A percentile compares a stretch with the other conserved stretches of the same genome.
These are phyloP conservation scores for Cyathus striatus DNA, from an alignment of 768 basidiomycete species.

Conservation along the genomic window DNA sequence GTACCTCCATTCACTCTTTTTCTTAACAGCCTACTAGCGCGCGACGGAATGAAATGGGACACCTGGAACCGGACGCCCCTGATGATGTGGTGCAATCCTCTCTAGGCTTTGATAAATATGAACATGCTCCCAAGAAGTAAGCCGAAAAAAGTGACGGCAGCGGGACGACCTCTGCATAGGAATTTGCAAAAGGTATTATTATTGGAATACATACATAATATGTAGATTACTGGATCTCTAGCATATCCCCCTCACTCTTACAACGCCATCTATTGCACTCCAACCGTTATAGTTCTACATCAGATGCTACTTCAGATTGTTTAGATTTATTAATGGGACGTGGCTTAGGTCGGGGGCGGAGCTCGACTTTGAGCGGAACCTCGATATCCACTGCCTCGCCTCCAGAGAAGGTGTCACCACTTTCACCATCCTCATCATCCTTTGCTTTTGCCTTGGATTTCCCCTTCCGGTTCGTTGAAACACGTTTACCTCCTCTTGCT, in stretches of 20 bases:
- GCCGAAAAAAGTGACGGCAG: too few relatives aligned
- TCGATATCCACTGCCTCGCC: slow-evolving; percentile 5
- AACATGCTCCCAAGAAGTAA: slow-evolving; percentile 41
- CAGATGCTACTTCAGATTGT: slow-evolving; percentile 7
- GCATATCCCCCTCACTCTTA: too few relatives aligned
- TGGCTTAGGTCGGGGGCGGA: slow-evolving; percentile 39
- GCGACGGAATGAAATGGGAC: slow-evolving; percentile 77
- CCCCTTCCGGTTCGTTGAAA: slow-evolving; percentile 5
- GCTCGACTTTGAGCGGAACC: slow-evolving; percentile 19
- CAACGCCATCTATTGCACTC: too few relatives aligned
- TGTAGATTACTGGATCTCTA: too few relatives aligned
- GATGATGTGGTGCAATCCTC: slow-evolving; percentile 78
- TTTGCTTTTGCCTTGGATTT: slow-evolving; percentile 4
- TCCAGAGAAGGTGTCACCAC: not conserved
- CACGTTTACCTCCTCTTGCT: slow-evolving; percentile 1
- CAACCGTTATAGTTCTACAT: not conserved
- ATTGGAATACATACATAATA: too few relatives aligned
- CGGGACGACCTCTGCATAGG: too few relatives aligned
- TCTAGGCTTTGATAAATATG: slow-evolving; percentile 67
- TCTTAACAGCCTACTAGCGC: slow-evolving; percentile 46
- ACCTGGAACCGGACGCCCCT: slow-evolving; percentile 86
- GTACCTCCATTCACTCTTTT: not conserved
- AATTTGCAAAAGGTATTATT: too few relatives aligned
- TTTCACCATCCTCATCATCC: not conserved
- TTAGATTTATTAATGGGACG: slow-evolving; percentile 6